Evolutionary conservation across 306 rosid species (phyloP), one percentile per base, ranked within the genome.

Genomic region (Cicer bijugum): DNA sequence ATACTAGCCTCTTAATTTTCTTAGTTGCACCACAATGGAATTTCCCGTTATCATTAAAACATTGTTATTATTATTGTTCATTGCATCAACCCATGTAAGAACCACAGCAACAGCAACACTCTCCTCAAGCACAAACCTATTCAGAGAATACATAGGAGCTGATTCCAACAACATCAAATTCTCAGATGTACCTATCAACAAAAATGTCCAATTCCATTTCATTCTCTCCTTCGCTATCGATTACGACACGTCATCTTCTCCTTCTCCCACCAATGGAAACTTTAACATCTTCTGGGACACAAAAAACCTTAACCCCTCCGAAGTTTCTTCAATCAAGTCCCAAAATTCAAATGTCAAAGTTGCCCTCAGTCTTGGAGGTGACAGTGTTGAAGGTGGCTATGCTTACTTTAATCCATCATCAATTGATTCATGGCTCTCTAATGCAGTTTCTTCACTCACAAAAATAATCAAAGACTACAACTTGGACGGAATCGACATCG

Each of bases 91-190:
- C 70, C 75, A 71, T 12, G 68, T 42, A 12, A 12, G 28, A 23
- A 74, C 85, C 45, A 42, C 45, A 42, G 7, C 43, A 39, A 39
- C 33, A 23, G 3, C 44, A 12, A 16, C 82, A 23, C 64, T 85
- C 5, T 5, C 87, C n/a, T 9, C 85, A 12, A 78, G 37, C 86
- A 12, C 88, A 28, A 74, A 81, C 56, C 23, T 90, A 10, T 92
- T 92, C 76, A 23, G 88, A 44, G 96, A 88, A 83, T 88, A 92
- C 84, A 92, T 88, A 6, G 97, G 97, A 72, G 93, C 97, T 0
- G 82, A 88, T 43, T 92, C 85, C 77, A 85, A 85, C 5, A 72
- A 83, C 37, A 92, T 88, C 7, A 85, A 74, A 62, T 87, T 92
- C 48, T 78, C 87, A 0, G 92, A 92, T 46, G 92, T 90, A 11